Percentiles rank a stretch among this genome's conserved stretches.
These are phyloP conservation scores for Ophiostoma ips DNA, from an alignment of 2,329 filamentous ascomycete species.

Conservation along the genomic window DNA sequence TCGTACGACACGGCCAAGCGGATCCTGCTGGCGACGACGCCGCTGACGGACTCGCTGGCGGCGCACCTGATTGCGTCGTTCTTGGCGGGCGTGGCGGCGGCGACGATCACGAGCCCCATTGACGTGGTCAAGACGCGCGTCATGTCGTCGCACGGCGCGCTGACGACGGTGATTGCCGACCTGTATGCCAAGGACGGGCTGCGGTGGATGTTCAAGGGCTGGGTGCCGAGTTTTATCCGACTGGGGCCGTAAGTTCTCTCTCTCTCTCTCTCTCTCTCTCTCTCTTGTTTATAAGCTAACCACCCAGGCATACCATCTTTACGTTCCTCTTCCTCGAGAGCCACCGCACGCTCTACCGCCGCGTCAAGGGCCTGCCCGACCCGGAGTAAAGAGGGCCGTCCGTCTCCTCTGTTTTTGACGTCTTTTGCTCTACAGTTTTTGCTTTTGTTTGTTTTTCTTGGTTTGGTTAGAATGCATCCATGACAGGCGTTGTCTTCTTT, in stretches of 20 bases:
- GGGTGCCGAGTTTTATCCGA: slow-evolving; percentile 62
- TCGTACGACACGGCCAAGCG: slow-evolving; percentile 75
- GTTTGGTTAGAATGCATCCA: too few species aligned
- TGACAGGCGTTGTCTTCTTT: too few species aligned
- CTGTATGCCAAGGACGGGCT: slow-evolving; percentile 59
- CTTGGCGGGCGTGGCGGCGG: slow-evolving; percentile 68
- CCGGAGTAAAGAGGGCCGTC: slow-evolving; percentile 2
- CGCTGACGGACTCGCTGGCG: slow-evolving; percentile 53
- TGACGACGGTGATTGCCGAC: slow-evolving; percentile 48
- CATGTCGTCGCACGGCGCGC: slow-evolving; percentile 50
- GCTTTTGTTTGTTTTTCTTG: neutral
- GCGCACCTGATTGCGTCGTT: slow-evolving; percentile 71
- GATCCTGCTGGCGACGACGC: slow-evolving; percentile 50
- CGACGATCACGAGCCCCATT: slow-evolving; percentile 71
- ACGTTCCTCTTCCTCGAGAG: slow-evolving; percentile 80
- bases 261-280: neutral
- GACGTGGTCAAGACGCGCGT: slow-evolving; percentile 83
- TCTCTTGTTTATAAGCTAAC: neutral
- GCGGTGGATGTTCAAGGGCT: slow-evolving; percentile 79
- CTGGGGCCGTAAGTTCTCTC: slow-evolving; percentile 39
- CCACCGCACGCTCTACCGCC: slow-evolving; percentile 65
- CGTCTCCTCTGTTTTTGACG: neutral
- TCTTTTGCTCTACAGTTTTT: neutral
- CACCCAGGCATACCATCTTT: slow-evolving; percentile 58
- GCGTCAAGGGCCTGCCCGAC: slow-evolving; percentile 30